Percentiles rank a stretch among this genome's conserved stretches.
Evolutionary conservation across 2,329 filamentous ascomycete species (phyloP).

Genomic region (Cladosporium velox): DNA sequence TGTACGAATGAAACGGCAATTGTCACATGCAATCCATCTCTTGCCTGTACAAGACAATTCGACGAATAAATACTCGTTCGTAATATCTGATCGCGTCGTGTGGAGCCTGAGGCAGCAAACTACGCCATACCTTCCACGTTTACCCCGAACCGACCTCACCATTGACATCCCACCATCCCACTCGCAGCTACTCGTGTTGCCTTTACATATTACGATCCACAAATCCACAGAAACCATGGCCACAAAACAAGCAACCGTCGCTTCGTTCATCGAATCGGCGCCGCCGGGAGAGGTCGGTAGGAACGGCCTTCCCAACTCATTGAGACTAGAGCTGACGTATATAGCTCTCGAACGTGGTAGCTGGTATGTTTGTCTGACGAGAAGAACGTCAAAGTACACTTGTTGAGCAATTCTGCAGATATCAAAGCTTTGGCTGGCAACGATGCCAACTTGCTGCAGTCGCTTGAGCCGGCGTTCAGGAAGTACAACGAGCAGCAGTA

Average conservation of each 20-base stretch:
- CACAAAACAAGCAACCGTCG: conserved; percentile 42
- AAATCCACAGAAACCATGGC: conserved; percentile 27
- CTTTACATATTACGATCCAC: background rate
- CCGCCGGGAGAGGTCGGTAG: conserved; percentile 87
- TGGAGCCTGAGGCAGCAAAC: background rate
- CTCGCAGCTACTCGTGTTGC: background rate
- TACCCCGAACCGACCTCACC: conserved; percentile 6
- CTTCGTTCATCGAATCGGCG: conserved; percentile 89
- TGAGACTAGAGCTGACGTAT: conserved; percentile 28
- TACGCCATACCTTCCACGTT: conserved; percentile 5
- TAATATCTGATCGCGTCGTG: too few relatives aligned
- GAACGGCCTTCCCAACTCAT: conserved; percentile 25
- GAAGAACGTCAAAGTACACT: background rate
- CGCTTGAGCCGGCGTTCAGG: conserved; percentile 80
- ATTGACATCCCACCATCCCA: conserved; percentile 12
- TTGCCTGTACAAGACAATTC: too few relatives aligned
- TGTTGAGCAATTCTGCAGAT: conserved; percentile 56
- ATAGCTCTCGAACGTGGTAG: conserved; percentile 83
- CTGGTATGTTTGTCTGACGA: conserved; percentile 59
- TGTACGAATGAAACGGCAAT: background rate
- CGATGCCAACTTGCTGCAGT: conserved; percentile 63
- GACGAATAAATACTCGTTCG: too few relatives aligned
- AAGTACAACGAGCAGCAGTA: conserved; percentile 98
- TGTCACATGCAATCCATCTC: too few relatives aligned
- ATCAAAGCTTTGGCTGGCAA: conserved; percentile 83